Percentiles rank a stretch among this genome's conserved stretches.
Evolutionary conservation across 2,329 filamentous ascomycete genomes (phyloP).

Genomic region (Helminthosporium solani): DNA sequence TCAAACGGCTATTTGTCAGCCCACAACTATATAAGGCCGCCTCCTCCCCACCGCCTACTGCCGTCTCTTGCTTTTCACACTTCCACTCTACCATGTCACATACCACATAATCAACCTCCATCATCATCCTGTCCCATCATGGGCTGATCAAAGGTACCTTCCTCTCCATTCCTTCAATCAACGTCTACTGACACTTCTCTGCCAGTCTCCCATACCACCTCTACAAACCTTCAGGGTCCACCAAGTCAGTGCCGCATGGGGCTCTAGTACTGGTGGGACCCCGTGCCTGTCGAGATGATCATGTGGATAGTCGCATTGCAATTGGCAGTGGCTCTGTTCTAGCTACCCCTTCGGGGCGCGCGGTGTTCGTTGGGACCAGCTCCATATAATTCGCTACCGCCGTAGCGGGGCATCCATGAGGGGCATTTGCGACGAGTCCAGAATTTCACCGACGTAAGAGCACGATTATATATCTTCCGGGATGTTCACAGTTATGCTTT

Average conservation of each 20-base stretch:
- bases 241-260: neutral
- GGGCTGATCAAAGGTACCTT: neutral
- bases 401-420: neutral
- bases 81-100: neutral
- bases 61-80: neutral
- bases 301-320: neutral
- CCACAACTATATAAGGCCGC: neutral
- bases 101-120: too few species aligned
- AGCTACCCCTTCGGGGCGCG: neutral
- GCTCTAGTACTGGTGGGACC: neutral
- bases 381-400: neutral
- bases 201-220: neutral
- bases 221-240: neutral
- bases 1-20: neutral
- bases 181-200: neutral
- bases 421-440: neutral
- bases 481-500: neutral
- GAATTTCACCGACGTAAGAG: neutral
- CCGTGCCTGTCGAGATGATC: neutral
- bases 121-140: neutral
- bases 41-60: neutral
- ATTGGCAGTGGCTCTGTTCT: neutral
- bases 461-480: neutral
- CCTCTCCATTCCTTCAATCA: neutral
- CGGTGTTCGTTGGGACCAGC: neutral